These are phyloP conservation scores for Chrysoporthe puriensis DNA, from an alignment of 2,329 filamentous ascomycete species.

Conservation along the genomic window DNA sequence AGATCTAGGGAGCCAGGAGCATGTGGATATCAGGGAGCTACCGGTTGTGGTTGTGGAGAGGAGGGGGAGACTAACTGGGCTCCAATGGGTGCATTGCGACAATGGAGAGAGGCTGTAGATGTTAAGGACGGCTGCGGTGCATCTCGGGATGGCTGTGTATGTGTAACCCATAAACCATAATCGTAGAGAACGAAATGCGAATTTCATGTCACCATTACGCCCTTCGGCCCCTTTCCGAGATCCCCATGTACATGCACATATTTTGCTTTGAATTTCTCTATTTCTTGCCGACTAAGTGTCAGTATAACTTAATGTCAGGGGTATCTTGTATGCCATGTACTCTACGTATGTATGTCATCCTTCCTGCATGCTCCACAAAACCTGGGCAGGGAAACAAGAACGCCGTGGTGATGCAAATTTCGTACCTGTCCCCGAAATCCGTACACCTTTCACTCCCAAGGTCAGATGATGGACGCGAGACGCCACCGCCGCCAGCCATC, in stretches of 20 bases:
- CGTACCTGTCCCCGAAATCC: not conserved
- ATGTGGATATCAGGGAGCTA: constrained; percentile 75
- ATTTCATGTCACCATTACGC: not conserved
- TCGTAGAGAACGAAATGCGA: constrained; percentile 3
- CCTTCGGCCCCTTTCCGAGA: not conserved
- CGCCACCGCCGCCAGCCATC: not conserved
- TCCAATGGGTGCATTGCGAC: not conserved
- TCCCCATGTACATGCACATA: too few species aligned
- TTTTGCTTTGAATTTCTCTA: not conserved
- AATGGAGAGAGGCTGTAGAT: not conserved
- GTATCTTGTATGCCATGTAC: constrained; percentile 20
- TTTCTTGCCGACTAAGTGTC: not conserved
- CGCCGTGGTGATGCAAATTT: not conserved
- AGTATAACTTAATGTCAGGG: not conserved
- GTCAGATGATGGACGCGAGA: not conserved
- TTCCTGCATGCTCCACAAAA: not conserved
- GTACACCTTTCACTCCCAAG: not conserved
- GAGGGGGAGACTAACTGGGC: constrained; percentile 24
- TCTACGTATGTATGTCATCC: not conserved
- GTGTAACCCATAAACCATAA: constrained; percentile 1
- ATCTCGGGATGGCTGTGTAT: not conserved
- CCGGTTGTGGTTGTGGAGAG: constrained; percentile 66
- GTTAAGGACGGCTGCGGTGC: not conserved
- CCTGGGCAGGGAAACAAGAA: not conserved
- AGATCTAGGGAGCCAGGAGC: constrained; percentile 74